Evolutionary conservation across 495 filamentous ascomycete species (phyloP), one percentile per base, ranked within the genome.

Genomic region (Talaromyces liani): DNA sequence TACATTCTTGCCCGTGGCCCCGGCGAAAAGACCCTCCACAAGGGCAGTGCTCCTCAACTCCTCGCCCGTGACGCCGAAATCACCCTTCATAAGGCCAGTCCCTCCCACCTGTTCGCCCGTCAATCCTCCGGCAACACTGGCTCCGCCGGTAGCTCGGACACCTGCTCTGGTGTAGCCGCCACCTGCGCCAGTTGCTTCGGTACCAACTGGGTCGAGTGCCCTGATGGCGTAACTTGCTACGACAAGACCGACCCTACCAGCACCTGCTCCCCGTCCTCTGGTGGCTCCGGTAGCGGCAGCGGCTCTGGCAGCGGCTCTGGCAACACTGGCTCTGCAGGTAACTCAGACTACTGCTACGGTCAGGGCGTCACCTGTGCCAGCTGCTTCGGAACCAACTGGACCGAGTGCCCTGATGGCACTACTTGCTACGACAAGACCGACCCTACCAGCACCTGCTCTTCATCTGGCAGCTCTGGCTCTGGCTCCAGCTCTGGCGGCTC

Each of bases 371-470:
- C 56, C 5, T 58, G 56, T 25, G 56, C 56, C 27, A 58, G 56
- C 31, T 58, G 56, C 56, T 58, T 58, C n/a, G 56, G 56, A 4
- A 34, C 2, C n/a, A 58, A 58, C 56, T 58, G 56, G 56, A 22
- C 56, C 10, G 14, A 34, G n/a, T 56, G 53, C 53, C 24, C 53
- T 56, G 53, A 56, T 22, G 53, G 24, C 22, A 6, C 6, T 8
- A 56, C 53, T 56, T 56, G 53, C 56, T 58, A 58, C 56, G 56
- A 58, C 29, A 58, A 33, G 24, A 56, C 53, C 53, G 53, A 56
- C 27, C 53, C 53, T 27, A 56, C 53, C 53, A 56, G 53, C 53
- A 56, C 53, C 2, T 56, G 53, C 53, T 14, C 53, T 0, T 16
- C 53, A 8, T 56, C 53, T 31, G 24, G 24, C 6, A 16, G 20